A percentile compares a stretch with the other conserved stretches of the same genome.
These are phyloP conservation scores for Sporothrix dimorphospora DNA, from an alignment of 2,329 filamentous ascomycete genomes.

Conservation along the genomic window DNA sequence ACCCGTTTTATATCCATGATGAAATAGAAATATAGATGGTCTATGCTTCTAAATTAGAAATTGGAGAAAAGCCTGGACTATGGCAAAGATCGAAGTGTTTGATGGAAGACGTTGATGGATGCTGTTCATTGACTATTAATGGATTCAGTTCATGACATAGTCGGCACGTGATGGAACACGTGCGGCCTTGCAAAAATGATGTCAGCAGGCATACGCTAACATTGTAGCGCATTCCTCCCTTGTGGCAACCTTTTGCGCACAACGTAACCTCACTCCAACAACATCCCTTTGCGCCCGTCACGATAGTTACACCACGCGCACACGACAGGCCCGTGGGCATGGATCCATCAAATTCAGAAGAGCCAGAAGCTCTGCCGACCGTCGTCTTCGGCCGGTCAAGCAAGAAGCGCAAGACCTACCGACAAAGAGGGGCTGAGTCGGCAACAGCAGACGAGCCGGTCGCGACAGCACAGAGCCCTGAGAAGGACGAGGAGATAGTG, in stretches of 20 bases:
- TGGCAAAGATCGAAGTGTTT: not conserved
- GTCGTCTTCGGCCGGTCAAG: constrained; percentile 56
- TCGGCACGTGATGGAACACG: not conserved
- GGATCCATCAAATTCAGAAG: constrained; percentile 25
- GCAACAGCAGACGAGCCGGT: not conserved
- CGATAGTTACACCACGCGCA: not conserved
- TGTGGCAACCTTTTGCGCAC: constrained; percentile 10
- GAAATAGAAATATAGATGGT: not conserved
- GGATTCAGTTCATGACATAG: not conserved
- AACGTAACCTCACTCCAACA: not conserved
- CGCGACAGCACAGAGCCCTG: not conserved
- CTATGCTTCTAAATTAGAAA: not conserved
- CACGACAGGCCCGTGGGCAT: not conserved
- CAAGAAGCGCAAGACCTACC: constrained; percentile 64
- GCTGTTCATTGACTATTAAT: not conserved
- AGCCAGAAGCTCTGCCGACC: constrained; percentile 37
- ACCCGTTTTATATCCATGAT: constrained; percentile 34
- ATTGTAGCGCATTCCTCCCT: not conserved
- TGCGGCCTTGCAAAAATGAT: not conserved
- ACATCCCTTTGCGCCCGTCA: not conserved
- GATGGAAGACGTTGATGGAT: not conserved
- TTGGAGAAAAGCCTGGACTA: no score
- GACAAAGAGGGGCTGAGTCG: constrained; percentile 48
- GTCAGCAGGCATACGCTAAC: constrained; percentile 4
- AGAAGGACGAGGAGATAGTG: not conserved